Percentiles rank a stretch among this genome's conserved stretches.
Evolutionary conservation across 495 filamentous ascomycete genomes (phyloP).

Genomic region (Filosporella fistucella): DNA sequence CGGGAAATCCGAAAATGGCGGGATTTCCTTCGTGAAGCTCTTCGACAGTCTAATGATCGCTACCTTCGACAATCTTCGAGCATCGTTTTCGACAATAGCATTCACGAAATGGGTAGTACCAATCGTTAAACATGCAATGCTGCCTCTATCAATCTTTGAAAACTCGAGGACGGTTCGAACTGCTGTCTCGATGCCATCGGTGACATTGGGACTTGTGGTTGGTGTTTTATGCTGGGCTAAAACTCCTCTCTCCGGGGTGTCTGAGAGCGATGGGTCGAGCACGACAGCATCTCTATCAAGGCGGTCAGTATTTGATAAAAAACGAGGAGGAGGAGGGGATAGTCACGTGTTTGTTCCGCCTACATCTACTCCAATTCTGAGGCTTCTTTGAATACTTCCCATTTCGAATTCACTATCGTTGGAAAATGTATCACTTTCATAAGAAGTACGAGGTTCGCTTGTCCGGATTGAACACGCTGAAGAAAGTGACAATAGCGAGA

Average conservation of each 20-base stretch:
- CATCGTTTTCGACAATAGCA: slow-evolving; percentile 54
- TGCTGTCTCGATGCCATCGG: slow-evolving; percentile 34
- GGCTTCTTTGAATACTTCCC: slow-evolving; percentile 3
- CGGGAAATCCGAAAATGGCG: slow-evolving; percentile 40
- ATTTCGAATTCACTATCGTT: neutral
- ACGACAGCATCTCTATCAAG: slow-evolving; percentile 10
- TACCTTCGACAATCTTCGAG: slow-evolving; percentile 39
- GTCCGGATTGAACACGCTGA: no score
- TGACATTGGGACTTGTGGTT: slow-evolving; percentile 34
- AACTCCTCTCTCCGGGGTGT: slow-evolving; percentile 16
- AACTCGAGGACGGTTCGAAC: slow-evolving; percentile 29
- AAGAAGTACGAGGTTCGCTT: no score
- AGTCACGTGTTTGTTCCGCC: slow-evolving; percentile 16
- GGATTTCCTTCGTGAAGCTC: slow-evolving; percentile 34
- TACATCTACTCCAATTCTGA: slow-evolving; percentile 13
- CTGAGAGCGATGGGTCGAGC: slow-evolving; percentile 1
- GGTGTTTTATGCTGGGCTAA: slow-evolving; percentile 20
- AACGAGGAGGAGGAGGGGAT: neutral
- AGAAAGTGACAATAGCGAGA: no score
- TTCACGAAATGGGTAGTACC: slow-evolving; percentile 64
- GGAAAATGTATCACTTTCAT: neutral
- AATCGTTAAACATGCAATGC: slow-evolving; percentile 33
- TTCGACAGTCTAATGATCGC: slow-evolving; percentile 40
- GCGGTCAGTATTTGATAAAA: neutral
- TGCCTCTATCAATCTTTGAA: slow-evolving; percentile 24